These are phyloP conservation scores for Thozetella sp. DNA, from an alignment of 495 filamentous ascomycete genomes.

Conservation along the genomic window DNA sequence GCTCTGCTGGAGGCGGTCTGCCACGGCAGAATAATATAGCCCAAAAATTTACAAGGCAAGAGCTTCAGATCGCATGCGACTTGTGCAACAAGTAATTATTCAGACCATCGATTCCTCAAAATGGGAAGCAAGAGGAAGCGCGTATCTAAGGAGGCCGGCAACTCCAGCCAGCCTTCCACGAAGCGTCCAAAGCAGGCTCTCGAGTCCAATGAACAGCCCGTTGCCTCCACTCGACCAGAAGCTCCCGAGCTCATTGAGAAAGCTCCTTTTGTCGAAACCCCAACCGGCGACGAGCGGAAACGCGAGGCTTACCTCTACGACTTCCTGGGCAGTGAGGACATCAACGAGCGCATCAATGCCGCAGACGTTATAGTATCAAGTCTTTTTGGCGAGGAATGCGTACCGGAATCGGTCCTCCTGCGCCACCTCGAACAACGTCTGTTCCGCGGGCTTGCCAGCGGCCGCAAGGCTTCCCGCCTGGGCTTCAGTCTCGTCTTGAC, in stretches of 20 bases:
- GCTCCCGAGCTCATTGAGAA: constrained; percentile 31
- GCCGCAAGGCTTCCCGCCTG: constrained; percentile 82
- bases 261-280: constrained; percentile 42
- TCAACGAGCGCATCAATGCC: constrained; percentile 47
- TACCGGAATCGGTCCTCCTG: constrained; percentile 44
- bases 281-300: constrained; percentile 39
- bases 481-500: constrained; percentile 92
- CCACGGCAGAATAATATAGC: background rate
- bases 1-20: background rate
- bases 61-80: background rate
- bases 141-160: constrained; percentile 28
- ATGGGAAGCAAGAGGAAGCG: constrained; percentile 48
- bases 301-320: constrained; percentile 54
- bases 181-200: constrained; percentile 42
- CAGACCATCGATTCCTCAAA: constrained; percentile 6
- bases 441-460: constrained; percentile 86
- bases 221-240: constrained; percentile 17
- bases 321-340: constrained; percentile 50
- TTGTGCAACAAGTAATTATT: constrained; percentile 3
- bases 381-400: constrained; percentile 36
- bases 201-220: constrained; percentile 14
- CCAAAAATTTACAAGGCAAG: background rate
- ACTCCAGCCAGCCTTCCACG: constrained; percentile 32
- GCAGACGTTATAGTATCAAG: constrained; percentile 50
- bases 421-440: constrained; percentile 64